Evolutionary conservation across 257 asterid genomes (phyloP).

Genomic region (Voacanga thouarsii): DNA sequence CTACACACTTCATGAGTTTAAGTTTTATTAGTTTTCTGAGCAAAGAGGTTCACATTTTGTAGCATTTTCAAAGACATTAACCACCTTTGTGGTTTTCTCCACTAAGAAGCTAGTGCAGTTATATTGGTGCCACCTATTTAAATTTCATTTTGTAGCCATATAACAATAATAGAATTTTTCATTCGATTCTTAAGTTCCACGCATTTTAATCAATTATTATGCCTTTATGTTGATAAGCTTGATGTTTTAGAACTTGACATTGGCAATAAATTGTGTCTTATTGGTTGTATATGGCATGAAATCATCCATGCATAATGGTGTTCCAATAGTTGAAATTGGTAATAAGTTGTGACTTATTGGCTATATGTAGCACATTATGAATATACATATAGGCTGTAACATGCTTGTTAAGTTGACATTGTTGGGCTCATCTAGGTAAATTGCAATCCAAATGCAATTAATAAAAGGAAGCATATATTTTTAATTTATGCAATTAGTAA

Average conservation of each 20-base stretch:
- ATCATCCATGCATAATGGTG: not conserved
- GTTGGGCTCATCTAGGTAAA: not conserved
- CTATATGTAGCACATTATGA: not conserved
- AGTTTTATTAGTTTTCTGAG: not conserved
- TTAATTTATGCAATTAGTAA: too few relatives aligned
- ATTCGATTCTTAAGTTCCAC: not conserved
- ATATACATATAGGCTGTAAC: not conserved
- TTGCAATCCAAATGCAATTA: too few relatives aligned
- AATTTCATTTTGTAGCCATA: not conserved
- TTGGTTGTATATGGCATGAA: too few relatives aligned
- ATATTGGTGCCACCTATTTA: not conserved
- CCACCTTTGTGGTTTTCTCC: not conserved
- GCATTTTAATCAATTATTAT: not conserved
- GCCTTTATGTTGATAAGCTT: not conserved
- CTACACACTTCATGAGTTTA: not conserved
- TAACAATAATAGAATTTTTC: not conserved
- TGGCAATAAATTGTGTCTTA: too few relatives aligned
- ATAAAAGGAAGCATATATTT: too few relatives aligned
- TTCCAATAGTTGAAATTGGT: not conserved
- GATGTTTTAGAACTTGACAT: too few relatives aligned
- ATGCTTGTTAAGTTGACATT: not conserved
- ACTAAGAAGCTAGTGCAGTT: not conserved
- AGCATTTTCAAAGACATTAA: not conserved
- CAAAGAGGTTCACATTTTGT: not conserved
- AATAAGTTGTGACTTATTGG: not conserved